These are phyloP conservation scores for Hyphopichia buzzinii DNA, from an alignment of 1,139 yeast genomes.

Conservation along the genomic window DNA sequence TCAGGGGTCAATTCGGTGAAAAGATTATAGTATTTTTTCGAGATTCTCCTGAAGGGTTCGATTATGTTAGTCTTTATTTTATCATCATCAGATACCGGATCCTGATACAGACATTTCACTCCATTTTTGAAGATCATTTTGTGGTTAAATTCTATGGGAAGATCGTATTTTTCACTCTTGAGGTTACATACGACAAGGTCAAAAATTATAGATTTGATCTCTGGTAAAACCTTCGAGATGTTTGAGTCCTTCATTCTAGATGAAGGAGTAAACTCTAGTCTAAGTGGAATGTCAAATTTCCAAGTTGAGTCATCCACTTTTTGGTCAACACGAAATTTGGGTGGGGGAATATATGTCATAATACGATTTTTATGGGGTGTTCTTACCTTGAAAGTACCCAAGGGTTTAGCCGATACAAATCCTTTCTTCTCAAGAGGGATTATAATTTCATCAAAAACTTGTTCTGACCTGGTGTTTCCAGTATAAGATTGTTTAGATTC, in stretches of 20 bases:
- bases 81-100: conserved; percentile 21
- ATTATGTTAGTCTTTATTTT: conserved; percentile 22
- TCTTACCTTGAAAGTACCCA: conserved; percentile 19
- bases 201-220: conserved; percentile 25
- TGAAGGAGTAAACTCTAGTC: conserved; percentile 9
- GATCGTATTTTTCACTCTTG: conserved; percentile 26
- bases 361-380: conserved; percentile 28
- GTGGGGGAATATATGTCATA: conserved; percentile 35
- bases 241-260: conserved; percentile 3
- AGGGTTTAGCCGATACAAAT: conserved; percentile 11
- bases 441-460: conserved; percentile 9
- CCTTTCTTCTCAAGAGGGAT: conserved; percentile 14
- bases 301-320: conserved; percentile 18
- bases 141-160: conserved; percentile 44
- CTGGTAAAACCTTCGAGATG: conserved; percentile 25
- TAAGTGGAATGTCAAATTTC: conserved; percentile 31
- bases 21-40: conserved; percentile 19
- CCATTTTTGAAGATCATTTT: conserved; percentile 31
- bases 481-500: conserved; percentile 11
- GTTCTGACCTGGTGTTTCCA: conserved; percentile 5
- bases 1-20: conserved; percentile 21
- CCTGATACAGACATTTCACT: conserved; percentile 5
- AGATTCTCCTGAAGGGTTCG: conserved; percentile 19
- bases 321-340: conserved; percentile 15
- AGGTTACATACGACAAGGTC: conserved; percentile 37